A percentile compares a stretch with the other conserved stretches of the same genome.
Conservation (phyloP, 805 yeast genomes). For the Debaryomyces castellii region DNA sequence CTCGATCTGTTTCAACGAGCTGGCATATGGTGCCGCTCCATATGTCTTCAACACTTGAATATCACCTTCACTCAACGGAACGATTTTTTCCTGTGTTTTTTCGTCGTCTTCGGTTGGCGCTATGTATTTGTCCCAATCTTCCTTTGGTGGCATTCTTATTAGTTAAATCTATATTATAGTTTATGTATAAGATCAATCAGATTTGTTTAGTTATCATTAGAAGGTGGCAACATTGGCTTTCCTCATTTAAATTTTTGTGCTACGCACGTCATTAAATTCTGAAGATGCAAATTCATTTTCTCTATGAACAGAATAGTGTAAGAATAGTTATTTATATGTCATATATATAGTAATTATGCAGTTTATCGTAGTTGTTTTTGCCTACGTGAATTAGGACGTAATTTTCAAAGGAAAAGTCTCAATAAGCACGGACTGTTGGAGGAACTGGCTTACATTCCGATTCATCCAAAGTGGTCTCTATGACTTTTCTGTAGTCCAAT, state of each 20-base stretch:
- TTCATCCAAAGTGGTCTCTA: slow-evolving; percentile 81
- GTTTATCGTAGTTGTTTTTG: too few species aligned
- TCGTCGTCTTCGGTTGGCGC: slow-evolving; percentile 77
- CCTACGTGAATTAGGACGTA: too few species aligned
- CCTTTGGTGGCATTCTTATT: slow-evolving; percentile 83
- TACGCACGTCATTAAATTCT: neutral
- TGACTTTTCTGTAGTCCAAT: slow-evolving; percentile 83
- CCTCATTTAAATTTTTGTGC: neutral
- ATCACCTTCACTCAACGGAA: slow-evolving; percentile 92
- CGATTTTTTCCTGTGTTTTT: slow-evolving; percentile 66
- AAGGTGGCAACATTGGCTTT: neutral
- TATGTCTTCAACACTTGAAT: slow-evolving; percentile 96
- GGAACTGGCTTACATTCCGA: slow-evolving; percentile 93
- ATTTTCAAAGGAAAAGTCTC: too few species aligned
- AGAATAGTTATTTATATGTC: neutral
- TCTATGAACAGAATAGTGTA: neutral
- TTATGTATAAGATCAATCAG: neutral
- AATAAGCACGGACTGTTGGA: slow-evolving; percentile 94
- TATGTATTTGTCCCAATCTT: slow-evolving; percentile 96
- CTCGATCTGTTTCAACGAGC: slow-evolving; percentile 76
- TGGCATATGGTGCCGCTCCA: slow-evolving; percentile 96
- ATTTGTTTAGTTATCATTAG: neutral
- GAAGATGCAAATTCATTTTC: neutral
- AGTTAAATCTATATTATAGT: neutral
- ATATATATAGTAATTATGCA: too few species aligned